phyloP scores from a whole-genome alignment of 2,329 filamentous ascomycete genomes.

The Bipolaris zeicola region DNA sequence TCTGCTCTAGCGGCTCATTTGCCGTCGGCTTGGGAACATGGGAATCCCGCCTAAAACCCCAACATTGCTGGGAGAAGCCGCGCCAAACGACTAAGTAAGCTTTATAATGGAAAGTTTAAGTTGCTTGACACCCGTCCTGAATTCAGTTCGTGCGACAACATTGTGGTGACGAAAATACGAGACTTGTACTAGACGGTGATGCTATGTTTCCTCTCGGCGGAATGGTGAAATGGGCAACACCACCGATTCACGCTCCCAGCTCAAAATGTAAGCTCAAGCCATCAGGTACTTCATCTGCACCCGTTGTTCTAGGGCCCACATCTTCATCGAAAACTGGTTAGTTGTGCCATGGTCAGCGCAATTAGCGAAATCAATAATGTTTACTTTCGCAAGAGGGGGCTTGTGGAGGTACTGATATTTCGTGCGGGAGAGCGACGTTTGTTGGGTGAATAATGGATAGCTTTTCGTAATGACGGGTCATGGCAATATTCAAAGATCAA shows the following conservation, averaged over 20 bases:
- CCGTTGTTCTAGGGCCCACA: not conserved
- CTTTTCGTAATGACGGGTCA: not conserved
- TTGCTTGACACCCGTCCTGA: constrained; percentile 1
- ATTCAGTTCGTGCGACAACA: not conserved
- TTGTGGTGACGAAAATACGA: not conserved
- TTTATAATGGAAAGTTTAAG: constrained; percentile 8
- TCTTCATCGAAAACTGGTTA: not conserved
- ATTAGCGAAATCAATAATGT: not conserved
- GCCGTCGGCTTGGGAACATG: constrained; percentile 16
- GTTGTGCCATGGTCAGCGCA: not conserved
- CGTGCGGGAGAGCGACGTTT: too few relatives aligned
- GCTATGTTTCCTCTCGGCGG: not conserved
- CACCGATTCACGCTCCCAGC: not conserved
- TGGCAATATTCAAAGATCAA: not conserved
- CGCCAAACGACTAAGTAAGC: constrained; percentile 2
- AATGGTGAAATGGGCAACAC: not conserved
- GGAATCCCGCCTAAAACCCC: constrained; percentile 10
- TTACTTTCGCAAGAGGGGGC: not conserved
- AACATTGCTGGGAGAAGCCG: constrained; percentile 15
- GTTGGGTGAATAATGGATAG: not conserved
- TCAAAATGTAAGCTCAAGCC: not conserved
- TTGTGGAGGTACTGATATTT: not conserved
- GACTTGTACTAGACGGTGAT: not conserved
- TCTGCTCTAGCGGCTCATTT: constrained; percentile 15
- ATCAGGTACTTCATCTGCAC: not conserved